Percentiles rank a stretch among this genome's conserved stretches.
Conservation (phyloP, 164 flowering plant species). For the Pachysandra terminalis region DNA sequence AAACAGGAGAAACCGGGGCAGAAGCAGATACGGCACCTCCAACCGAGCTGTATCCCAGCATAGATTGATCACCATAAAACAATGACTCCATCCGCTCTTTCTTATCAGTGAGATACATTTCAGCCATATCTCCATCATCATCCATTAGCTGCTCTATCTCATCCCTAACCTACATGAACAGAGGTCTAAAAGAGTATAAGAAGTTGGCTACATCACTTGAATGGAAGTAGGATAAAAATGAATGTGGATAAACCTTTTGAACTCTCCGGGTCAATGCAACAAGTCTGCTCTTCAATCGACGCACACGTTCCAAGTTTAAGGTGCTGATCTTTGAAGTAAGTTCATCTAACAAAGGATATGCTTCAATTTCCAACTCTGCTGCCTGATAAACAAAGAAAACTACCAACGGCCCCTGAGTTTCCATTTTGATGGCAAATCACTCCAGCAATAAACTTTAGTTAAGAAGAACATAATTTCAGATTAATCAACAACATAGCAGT, state of each 20-base stretch:
- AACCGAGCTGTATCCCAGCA: slow-evolving; percentile 50
- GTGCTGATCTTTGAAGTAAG: slow-evolving; percentile 43
- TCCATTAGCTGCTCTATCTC: slow-evolving; percentile 63
- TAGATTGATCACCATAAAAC: slow-evolving; percentile 73
- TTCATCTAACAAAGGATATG: slow-evolving; percentile 46
- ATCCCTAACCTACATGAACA: slow-evolving; percentile 45
- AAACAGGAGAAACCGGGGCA: slow-evolving; percentile 75
- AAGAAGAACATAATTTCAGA: not conserved
- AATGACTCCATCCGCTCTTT: slow-evolving; percentile 54
- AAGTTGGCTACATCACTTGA: not conserved
- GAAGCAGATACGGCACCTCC: slow-evolving; percentile 50
- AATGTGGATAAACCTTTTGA: slow-evolving; percentile 37
- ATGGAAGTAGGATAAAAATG: not conserved
- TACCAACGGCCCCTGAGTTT: not conserved
- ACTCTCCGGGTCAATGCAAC: slow-evolving; percentile 50
- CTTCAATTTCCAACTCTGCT: slow-evolving; percentile 38
- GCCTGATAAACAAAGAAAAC: slow-evolving; percentile 19
- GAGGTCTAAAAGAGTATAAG: slow-evolving; percentile 2
- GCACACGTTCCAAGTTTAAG: slow-evolving; percentile 41
- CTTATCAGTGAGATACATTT: slow-evolving; percentile 55
- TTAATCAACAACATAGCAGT: too few relatives aligned
- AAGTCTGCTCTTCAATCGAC: slow-evolving; percentile 50
- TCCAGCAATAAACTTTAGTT: not conserved
- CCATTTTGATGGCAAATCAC: not conserved
- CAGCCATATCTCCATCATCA: slow-evolving; percentile 67